Evolutionary conservation across 306 rosid species (phyloP).

Genomic region (Purshia tridentata): DNA sequence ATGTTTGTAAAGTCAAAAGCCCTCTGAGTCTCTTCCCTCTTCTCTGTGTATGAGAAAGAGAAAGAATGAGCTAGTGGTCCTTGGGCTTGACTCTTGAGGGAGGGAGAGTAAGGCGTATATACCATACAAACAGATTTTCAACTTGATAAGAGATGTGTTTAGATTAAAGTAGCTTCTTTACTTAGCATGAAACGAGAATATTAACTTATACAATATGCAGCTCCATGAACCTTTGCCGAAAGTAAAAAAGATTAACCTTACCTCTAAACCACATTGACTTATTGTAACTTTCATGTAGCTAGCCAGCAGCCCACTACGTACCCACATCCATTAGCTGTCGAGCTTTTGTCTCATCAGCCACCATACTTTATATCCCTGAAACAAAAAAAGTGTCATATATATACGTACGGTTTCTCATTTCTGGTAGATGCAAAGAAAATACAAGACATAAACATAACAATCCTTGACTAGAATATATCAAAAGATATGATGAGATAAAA

Average conservation of each 20-base stretch:
- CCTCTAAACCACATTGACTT: background rate
- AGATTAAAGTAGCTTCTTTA: too few species aligned
- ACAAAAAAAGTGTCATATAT: background rate
- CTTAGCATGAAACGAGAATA: too few species aligned
- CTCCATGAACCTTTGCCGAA: constrained; percentile 26
- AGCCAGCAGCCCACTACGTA: background rate
- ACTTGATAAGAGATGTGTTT: too few species aligned
- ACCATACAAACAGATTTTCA: too few species aligned
- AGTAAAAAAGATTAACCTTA: constrained; percentile 17
- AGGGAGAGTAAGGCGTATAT: too few species aligned
- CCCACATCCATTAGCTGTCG: background rate
- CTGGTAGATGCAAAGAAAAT: background rate
- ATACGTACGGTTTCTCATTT: background rate
- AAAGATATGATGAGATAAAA: background rate
- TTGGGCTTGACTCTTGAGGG: too few species aligned
- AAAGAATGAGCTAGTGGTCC: too few species aligned
- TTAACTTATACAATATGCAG: background rate
- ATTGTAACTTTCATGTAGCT: background rate
- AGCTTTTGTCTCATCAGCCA: constrained; percentile 22
- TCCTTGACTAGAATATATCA: background rate
- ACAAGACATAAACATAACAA: background rate
- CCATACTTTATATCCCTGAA: background rate
- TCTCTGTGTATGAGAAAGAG: too few species aligned
- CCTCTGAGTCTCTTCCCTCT: too few species aligned
- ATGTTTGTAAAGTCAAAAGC: constrained; percentile 41